Evolutionary conservation across 2,329 filamentous ascomycete genomes (phyloP), one percentile per base, ranked within the genome.

Genomic region (Aspergillus arachidicola): DNA sequence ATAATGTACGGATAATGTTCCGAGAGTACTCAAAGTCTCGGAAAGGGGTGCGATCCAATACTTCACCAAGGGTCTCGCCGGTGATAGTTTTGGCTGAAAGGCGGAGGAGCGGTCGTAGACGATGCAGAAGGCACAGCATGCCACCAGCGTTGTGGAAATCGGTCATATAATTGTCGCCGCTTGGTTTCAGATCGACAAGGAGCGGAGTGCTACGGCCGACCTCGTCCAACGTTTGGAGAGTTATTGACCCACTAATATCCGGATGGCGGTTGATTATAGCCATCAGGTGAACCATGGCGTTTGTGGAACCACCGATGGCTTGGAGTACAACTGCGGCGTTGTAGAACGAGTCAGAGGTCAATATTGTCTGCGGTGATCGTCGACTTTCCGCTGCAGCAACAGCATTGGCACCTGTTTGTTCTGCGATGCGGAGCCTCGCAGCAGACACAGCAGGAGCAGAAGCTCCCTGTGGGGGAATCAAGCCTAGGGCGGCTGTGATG

Each of bases 241-340:
- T 81, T 48, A 85, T 82, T 4, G 72, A 71, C 3, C 81, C 81
- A 38, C 79, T 76, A 4, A 85, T 63, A 1, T 74, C 68, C 0
- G 84, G 84, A 63, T 86, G 84, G 4, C 84, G 76, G 59, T 85
- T 85, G 19, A 83, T 83, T 34, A 86, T 80, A n/a, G 84, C 84
- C 56, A 82, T 78, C 12, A 86, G 66, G 70, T 86, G 84, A 16
- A 86, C 84, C 0, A 84, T 81, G 0, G 84, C 84, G 67, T 86
- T 86, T 5, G 84, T 85, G 46, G 81, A 84, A 10, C 84, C 84
- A n/a, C 84, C 84, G 57, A 86, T 84, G 10, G 84, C 84, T 26
- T 83, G 84, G 45, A 85, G 82, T 11, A 81, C 80, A 0, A 80
- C 83, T 54, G 86, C 83, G 11, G 84, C 84, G 65, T 86, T 86